A percentile compares a stretch with the other conserved stretches of the same genome.
Conservation (phyloP, 306 rosid genomes). For the Dryas alaskensis region DNA sequence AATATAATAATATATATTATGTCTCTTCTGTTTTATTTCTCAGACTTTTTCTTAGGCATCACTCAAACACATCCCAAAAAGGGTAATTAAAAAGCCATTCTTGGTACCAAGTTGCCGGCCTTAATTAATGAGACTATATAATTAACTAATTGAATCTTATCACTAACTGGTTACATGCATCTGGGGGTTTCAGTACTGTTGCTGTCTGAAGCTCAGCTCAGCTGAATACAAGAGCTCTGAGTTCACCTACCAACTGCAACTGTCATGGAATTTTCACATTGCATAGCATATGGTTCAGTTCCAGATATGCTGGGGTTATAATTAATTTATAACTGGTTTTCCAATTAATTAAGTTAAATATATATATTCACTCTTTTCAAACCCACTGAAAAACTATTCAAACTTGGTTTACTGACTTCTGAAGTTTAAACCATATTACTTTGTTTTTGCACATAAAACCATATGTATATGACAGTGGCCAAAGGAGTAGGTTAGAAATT, state of each 20-base stretch:
- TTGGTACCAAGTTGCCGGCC: neutral
- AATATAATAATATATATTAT: neutral
- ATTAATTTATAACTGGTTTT: no score
- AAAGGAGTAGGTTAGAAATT: conserved; percentile 15
- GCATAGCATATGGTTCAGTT: neutral
- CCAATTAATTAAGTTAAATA: neutral
- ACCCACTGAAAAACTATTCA: neutral
- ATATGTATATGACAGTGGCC: neutral
- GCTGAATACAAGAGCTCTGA: neutral
- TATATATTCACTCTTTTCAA: neutral
- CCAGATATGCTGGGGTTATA: no score
- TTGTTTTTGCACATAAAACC: conserved; percentile 9
- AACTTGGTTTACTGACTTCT: no score
- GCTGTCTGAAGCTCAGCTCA: conserved; percentile 14
- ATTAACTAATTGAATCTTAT: conserved; percentile 15
- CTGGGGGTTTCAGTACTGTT: conserved; percentile 12
- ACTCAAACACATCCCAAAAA: neutral
- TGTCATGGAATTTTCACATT: conserved; percentile 11
- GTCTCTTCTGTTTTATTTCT: neutral
- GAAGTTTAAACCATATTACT: no score
- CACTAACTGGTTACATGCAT: conserved; percentile 17
- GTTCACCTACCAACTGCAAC: neutral
- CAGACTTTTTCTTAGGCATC: neutral
- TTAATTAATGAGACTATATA: neutral
- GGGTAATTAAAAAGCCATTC: neutral